Conservation (phyloP, 768 basidiomycete genomes). For the Xerocomellus chrysenteron region DNA sequence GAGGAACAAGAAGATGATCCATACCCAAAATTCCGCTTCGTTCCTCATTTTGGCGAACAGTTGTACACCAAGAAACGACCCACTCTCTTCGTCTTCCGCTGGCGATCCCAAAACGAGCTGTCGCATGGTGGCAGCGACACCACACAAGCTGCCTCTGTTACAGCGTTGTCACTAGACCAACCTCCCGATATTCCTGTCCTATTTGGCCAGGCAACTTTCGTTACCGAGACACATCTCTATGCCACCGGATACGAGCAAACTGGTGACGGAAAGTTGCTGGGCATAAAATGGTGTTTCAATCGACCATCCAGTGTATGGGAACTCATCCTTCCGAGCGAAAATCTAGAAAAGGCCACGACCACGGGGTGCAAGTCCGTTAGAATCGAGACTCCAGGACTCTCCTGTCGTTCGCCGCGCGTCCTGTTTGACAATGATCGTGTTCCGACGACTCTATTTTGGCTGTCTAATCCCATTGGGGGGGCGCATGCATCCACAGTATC, state of each 20-base stretch:
- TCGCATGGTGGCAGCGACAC: slow-evolving; percentile 1
- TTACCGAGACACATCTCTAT: slow-evolving; percentile 42
- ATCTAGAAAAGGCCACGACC: slow-evolving; percentile 1
- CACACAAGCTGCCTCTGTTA: slow-evolving; percentile 5
- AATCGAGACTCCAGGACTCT: slow-evolving; percentile 43
- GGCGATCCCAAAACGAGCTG: slow-evolving; percentile 28
- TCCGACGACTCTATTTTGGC: slow-evolving; percentile 43
- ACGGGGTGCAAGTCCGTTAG: slow-evolving; percentile 21
- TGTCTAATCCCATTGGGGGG: slow-evolving; percentile 55
- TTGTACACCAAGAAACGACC: slow-evolving; percentile 53
- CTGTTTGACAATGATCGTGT: slow-evolving; percentile 25
- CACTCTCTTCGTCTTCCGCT: slow-evolving; percentile 52
- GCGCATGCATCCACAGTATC: slow-evolving; percentile 57
- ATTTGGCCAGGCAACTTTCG: slow-evolving; percentile 60
- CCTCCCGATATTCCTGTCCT: slow-evolving; percentile 26
- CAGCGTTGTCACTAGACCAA: slow-evolving; percentile 14
- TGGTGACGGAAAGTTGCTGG: slow-evolving; percentile 56
- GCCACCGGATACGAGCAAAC: slow-evolving; percentile 64
- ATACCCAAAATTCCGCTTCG: slow-evolving; percentile 50
- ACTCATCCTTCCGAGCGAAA: slow-evolving; percentile 31
- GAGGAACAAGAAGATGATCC: slow-evolving; percentile 25
- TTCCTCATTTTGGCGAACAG: slow-evolving; percentile 64
- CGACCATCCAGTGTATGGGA: slow-evolving; percentile 58
- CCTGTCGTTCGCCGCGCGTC: slow-evolving; percentile 61
- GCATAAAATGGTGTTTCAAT: slow-evolving; percentile 60